Evolutionary conservation across 768 basidiomycete genomes (phyloP), one percentile per base, ranked within the genome.

Genomic region (Naganishia randhawae): DNA sequence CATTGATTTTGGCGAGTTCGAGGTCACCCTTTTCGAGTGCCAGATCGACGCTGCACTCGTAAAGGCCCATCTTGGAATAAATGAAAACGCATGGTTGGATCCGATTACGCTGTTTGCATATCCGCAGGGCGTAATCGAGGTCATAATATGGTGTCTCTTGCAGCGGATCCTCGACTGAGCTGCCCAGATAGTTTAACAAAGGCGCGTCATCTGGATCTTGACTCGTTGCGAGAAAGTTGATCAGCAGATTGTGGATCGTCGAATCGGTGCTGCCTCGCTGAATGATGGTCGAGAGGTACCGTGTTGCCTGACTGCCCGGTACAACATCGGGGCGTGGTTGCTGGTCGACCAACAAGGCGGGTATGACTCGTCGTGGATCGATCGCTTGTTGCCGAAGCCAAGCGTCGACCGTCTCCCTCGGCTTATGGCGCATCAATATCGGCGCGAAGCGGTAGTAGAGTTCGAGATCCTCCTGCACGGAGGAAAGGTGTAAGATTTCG

Each of bases 31-130:
- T 92, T 78, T 91, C 87, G 57, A 99, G 82, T 0, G 96, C 95
- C 51, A 98, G 83, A 78, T 98, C 94, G 42, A 99, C 95, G 69
- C 90, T 91, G 72, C 91, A 92, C 82, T 98, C 96, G 84, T 89
- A 97, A 50, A 97, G 82, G 3, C 92, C 94, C 92, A 99, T 93
- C 81, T 95, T 91, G 9, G 92, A 89, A 80, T 98, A 99, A 55
- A 99, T 93, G 73, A 91, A 89, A 41, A 98, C 92, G 78, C 94
- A 98, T 9, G 94, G 87, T 73, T 91, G 91, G 16, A 86, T 89
- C 48, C 90, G 83, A 10, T 87, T 85, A 41, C 88, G 84, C 73
- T 86, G 85, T 77, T 91, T 94, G 83, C 94, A 98, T 50, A 97
- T 80, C 19, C 96, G 86, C 66, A 99, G 78, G 1, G 96, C 96